phyloP scores from a whole-genome alignment of 2,329 filamentous ascomycete species.

The Ophiostoma sp. region DNA sequence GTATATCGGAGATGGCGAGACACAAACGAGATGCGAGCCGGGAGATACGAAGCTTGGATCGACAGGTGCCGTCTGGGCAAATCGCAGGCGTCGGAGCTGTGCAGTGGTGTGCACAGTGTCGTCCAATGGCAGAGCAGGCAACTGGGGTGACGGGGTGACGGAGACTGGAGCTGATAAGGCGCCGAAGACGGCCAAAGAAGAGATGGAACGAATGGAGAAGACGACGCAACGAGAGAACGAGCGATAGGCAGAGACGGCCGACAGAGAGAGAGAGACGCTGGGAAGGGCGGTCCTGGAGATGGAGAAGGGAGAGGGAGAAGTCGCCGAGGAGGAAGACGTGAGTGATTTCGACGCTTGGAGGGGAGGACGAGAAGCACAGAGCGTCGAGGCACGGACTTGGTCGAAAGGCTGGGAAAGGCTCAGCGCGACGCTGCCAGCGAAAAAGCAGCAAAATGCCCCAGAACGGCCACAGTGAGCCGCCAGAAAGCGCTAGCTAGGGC shows the following conservation, averaged over 20 bases:
- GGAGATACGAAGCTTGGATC: not conserved
- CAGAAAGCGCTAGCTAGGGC: not conserved
- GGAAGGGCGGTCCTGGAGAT: not conserved
- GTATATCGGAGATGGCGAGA: not conserved
- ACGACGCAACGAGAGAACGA: not conserved
- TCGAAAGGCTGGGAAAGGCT: conserved; percentile 7
- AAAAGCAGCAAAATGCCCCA: not conserved
- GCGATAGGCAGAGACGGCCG: not conserved
- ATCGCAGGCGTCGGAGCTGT: conserved; percentile 2
- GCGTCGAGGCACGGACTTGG: not conserved
- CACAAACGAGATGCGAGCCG: not conserved
- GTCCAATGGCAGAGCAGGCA: conserved; percentile 20
- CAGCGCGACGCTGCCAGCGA: not conserved
- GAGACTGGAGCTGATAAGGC: not conserved
- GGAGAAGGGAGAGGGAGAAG: not conserved
- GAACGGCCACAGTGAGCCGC: not conserved
- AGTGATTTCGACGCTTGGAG: conserved; percentile 6
- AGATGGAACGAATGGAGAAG: not conserved
- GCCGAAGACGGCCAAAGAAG: not conserved
- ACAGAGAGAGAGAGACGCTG: not conserved
- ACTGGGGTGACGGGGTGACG: conserved; percentile 17
- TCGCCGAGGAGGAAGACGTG: not conserved
- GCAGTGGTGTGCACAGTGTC: not conserved
- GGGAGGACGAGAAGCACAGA: not conserved
- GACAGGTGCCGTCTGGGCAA: not conserved